Evolutionary conservation across 1,284 basidiomycete species (phyloP), one percentile per base, ranked within the genome.

Genomic region (Trametes hirsuta): DNA sequence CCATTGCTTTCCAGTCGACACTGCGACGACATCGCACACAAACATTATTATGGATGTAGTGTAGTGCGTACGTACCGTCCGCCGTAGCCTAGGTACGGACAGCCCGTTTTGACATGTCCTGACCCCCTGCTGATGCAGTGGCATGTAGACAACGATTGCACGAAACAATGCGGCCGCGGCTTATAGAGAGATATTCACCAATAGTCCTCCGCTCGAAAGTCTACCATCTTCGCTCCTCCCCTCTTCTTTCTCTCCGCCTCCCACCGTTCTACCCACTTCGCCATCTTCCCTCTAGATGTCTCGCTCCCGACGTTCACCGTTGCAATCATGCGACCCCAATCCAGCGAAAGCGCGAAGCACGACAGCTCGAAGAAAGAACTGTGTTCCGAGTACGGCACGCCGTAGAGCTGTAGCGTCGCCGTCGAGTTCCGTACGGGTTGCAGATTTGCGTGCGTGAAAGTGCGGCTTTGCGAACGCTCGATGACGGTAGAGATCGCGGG

Each of bases 311-410:
- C 91, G 69, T 98, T 98, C 45, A 98, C 96, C 0, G 97, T 98
- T 4, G 97, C 93, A 66, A 98, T 96, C 81, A 98, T 96, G 69
- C 81, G 88, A 8, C 71, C 84, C 89, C 86, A 97, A 70, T 85
- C 80, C 36, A 94, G 78, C 11, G 89, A 92, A 71, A 98, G 81
- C 4, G 94, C 94, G 71, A 98, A 98, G 70, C 92, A 97, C 22
- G 93, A 98, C 69, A 95, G 80, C 75, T 97, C 95, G 68, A 91
- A 91, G 75, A 97, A 97, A 37, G 92, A 95, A 51, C 93, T 96
- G 73, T 99, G 96, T 72, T 98, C 96, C 3, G 94, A 97, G 72
- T 98, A 98, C 4, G 97, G 97, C 14, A 98, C 93, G 35, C 94
- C 89, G 70, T 88, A 95, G 56, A 97, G 80, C 76, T 90, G 88